Evolutionary conservation across 2,329 filamentous ascomycete species (phyloP).

Genomic region (Claviceps capensis): DNA sequence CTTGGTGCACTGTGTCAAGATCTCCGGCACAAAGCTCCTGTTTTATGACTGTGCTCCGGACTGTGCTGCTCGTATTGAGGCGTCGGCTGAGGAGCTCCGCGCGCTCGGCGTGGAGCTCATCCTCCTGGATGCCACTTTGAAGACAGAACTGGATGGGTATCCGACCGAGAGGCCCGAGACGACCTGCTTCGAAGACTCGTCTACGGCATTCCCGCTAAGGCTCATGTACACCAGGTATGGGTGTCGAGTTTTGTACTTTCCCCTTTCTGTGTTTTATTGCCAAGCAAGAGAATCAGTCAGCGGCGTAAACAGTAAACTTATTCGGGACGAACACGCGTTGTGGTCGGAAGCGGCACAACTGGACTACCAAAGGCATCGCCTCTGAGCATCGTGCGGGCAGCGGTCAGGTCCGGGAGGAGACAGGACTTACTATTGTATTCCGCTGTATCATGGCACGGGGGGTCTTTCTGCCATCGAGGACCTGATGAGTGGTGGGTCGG

Average conservation of each 20-base stretch:
- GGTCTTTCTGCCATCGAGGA: conserved; percentile 1
- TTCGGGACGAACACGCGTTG: no score
- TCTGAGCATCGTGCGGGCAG: neutral
- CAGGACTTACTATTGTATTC: conserved; percentile 3
- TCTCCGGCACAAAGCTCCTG: conserved; percentile 2
- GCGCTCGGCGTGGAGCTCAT: neutral
- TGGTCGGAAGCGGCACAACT: conserved; percentile 3
- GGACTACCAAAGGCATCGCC: conserved; percentile 4
- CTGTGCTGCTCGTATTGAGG: conserved; percentile 1
- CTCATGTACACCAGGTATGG: conserved; percentile 5
- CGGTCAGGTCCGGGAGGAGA: conserved; percentile 1
- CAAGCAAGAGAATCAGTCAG: neutral
- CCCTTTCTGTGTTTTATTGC: neutral
- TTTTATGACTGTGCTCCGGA: conserved; percentile 3
- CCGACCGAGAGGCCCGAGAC: neutral
- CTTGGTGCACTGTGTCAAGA: conserved; percentile 2
- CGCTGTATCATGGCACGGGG: conserved; percentile 6
- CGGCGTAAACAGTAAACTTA: no score
- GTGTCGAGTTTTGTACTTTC: neutral
- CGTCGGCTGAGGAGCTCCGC: neutral
- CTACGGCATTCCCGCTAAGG: neutral
- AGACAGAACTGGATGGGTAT: neutral
- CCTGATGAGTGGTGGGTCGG: conserved; percentile 4
- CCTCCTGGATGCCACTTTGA: neutral
- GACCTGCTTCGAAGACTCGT: conserved; percentile 2